phyloP scores from a whole-genome alignment of 139 green algal genomes.

The Zygnema circumcarinatum region DNA sequence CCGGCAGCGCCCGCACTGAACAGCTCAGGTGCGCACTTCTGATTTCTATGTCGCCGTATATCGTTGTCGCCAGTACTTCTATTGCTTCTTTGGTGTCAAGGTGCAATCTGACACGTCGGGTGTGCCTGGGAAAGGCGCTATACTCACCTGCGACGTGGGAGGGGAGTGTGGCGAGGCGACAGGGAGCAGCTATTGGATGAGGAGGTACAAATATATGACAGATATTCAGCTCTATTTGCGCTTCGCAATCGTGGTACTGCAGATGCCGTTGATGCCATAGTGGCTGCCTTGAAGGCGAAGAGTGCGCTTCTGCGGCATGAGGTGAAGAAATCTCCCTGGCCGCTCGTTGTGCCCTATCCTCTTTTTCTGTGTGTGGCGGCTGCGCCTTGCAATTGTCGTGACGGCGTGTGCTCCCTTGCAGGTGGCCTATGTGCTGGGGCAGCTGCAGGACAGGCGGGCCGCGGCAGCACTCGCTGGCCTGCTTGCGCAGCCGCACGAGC shows the following conservation, averaged over 20 bases:
- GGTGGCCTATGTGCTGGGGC: slow-evolving; percentile 94
- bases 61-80: too few relatives aligned
- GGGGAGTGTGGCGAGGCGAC: neutral
- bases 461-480: slow-evolving; percentile 43
- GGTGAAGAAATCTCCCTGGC: too few relatives aligned
- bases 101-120: neutral
- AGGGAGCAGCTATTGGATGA: slow-evolving; percentile 77
- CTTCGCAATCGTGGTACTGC: slow-evolving; percentile 86
- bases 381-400: neutral
- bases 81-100: neutral
- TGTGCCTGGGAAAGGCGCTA: neutral
- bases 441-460: slow-evolving; percentile 84
- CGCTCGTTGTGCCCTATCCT: neutral
- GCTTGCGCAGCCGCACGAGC: slow-evolving; percentile 77
- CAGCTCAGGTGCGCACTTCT: slow-evolving; percentile 40
- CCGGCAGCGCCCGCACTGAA: neutral
- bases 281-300: slow-evolving; percentile 14
- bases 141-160: neutral
- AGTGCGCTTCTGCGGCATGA: slow-evolving; percentile 65
- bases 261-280: slow-evolving; percentile 79
- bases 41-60: neutral
- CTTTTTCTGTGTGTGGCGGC: neutral
- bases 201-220: slow-evolving; percentile 78
- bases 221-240: slow-evolving; percentile 95
- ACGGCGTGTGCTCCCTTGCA: neutral